These are phyloP conservation scores for Vitis rupestris DNA, from an alignment of 164 flowering plant genomes.

Conservation along the genomic window DNA sequence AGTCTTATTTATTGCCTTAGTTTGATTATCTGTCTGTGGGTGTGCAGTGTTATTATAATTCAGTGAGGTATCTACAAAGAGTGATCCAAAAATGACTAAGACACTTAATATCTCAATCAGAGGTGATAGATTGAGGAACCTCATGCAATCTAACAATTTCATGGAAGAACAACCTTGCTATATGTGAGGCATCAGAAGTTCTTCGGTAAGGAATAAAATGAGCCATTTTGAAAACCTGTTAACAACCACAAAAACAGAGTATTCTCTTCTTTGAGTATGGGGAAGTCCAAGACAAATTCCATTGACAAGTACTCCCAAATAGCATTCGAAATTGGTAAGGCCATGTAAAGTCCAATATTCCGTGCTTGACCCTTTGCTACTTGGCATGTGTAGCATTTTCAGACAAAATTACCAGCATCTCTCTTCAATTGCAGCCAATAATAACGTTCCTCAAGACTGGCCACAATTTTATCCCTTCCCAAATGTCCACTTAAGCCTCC, in stretches of 20 bases:
- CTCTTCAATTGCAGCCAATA: constrained; percentile 13
- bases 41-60: neutral
- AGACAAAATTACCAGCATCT: constrained; percentile 2
- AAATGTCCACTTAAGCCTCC: constrained; percentile 9
- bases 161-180: neutral
- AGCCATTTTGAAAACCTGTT: constrained; percentile 15
- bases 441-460: neutral
- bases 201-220: constrained; percentile 8
- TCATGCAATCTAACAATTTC: constrained; percentile 9
- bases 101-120: neutral
- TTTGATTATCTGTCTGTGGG: constrained; percentile 10
- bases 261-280: constrained; percentile 7
- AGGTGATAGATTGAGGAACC: neutral
- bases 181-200: constrained; percentile 1
- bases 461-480: constrained; percentile 7
- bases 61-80: constrained; percentile 2
- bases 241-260: constrained; percentile 19
- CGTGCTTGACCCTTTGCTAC: neutral
- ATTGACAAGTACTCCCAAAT: constrained; percentile 14
- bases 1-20: constrained; percentile 3
- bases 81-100: constrained; percentile 9
- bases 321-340: constrained; percentile 6
- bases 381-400: constrained; percentile 7
- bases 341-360: constrained; percentile 12
- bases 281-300: constrained; percentile 21